A percentile compares a stretch with the other conserved stretches of the same genome.
These are phyloP conservation scores for Talaromyces ruber DNA, from an alignment of 495 filamentous ascomycete species.

Conservation along the genomic window DNA sequence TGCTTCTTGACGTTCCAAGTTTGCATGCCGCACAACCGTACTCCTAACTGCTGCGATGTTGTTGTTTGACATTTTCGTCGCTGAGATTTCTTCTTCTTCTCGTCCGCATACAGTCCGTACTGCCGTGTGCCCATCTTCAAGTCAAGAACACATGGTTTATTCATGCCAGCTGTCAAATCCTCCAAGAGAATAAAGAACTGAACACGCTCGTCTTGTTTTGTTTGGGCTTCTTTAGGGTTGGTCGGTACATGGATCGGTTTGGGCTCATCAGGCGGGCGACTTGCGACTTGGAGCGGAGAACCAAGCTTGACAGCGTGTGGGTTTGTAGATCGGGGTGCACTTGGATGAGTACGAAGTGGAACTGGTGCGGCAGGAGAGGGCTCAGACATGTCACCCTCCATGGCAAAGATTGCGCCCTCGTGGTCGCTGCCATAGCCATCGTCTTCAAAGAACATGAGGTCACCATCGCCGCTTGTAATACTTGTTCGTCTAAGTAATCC, in stretches of 20 bases:
- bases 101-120: slow-evolving; percentile 87
- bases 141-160: slow-evolving; percentile 90
- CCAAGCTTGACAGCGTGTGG: neutral
- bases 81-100: slow-evolving; percentile 90
- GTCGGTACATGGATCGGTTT: slow-evolving; percentile 34
- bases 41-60: slow-evolving; percentile 84
- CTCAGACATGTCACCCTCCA: slow-evolving; percentile 49
- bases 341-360: neutral
- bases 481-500: slow-evolving; percentile 62
- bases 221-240: slow-evolving; percentile 77
- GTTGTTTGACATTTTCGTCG: slow-evolving; percentile 85
- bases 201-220: slow-evolving; percentile 59
- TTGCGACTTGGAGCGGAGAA: slow-evolving; percentile 4
- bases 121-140: slow-evolving; percentile 99
- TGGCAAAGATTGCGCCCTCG: slow-evolving; percentile 66
- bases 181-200: slow-evolving; percentile 94
- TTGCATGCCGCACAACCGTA: slow-evolving; percentile 92
- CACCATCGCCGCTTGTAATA: slow-evolving; percentile 50
- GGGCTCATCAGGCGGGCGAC: slow-evolving; percentile 6
- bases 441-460: slow-evolving; percentile 77
- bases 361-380: slow-evolving; percentile 2
- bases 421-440: slow-evolving; percentile 73
- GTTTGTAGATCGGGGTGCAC: neutral
- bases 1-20: slow-evolving; percentile 84
- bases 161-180: slow-evolving; percentile 95